These are phyloP conservation scores for Lactuca saligna DNA, from an alignment of 129 eudicot genomes.

Conservation along the genomic window DNA sequence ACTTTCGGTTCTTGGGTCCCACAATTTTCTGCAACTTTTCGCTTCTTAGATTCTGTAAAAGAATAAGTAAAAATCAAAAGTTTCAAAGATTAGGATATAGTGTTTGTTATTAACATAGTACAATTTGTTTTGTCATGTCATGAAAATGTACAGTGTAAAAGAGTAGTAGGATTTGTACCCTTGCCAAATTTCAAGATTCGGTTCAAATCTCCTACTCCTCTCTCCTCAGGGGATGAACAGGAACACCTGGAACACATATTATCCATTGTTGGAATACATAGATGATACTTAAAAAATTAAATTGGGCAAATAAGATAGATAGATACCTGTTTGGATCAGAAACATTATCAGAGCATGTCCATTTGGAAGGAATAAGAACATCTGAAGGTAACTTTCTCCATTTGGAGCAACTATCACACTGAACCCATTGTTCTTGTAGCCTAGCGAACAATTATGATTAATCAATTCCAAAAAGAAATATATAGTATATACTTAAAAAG, in stretches of 20 bases:
- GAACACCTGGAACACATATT: conserved; percentile 49
- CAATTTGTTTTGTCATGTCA: not conserved
- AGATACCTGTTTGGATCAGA: conserved; percentile 70
- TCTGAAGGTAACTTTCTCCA: conserved; percentile 82
- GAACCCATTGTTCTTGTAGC: conserved; percentile 83
- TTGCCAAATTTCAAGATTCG: conserved; percentile 35
- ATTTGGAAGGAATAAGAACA: conserved; percentile 75
- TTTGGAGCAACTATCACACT: conserved; percentile 83
- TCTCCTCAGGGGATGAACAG: conserved; percentile 73
- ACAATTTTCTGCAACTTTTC: conserved; percentile 36
- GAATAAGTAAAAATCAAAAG: not conserved
- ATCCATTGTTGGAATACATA: not conserved
- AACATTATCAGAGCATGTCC: conserved; percentile 79
- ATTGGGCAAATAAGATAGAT: not conserved
- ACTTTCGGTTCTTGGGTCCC: conserved; percentile 30
- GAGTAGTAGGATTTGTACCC: conserved; percentile 32
- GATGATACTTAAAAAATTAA: too few relatives aligned
- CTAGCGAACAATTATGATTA: conserved; percentile 32
- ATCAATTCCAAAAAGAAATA: too few relatives aligned
- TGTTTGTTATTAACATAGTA: not conserved
- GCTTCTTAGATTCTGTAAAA: conserved; percentile 58
- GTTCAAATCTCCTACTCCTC: conserved; percentile 47
- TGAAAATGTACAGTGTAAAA: not conserved
- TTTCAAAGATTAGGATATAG: not conserved
- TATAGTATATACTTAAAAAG: not conserved